A percentile compares a stretch with the other conserved stretches of the same genome.
Evolutionary conservation across 2,329 filamentous ascomycete genomes (phyloP).

Genomic region (Plectosphaerella plurivora): DNA sequence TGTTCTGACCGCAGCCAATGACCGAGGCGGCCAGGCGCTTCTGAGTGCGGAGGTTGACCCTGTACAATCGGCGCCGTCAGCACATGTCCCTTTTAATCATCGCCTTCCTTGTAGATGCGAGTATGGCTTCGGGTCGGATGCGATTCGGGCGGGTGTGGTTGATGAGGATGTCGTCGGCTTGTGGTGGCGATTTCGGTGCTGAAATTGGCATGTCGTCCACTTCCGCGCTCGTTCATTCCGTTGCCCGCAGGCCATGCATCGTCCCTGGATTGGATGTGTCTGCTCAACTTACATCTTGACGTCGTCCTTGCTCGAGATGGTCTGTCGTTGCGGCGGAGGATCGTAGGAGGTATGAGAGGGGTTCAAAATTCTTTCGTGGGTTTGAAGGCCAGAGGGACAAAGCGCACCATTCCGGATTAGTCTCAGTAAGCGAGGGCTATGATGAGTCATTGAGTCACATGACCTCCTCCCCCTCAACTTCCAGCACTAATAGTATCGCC

Average conservation of each 20-base stretch:
- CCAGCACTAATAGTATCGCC: no score
- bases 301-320: conserved; percentile 27
- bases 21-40: conserved; percentile 99
- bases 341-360: background rate
- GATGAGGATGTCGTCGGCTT: background rate
- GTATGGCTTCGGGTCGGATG: background rate
- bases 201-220: no score
- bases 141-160: background rate
- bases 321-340: conserved; percentile 10
- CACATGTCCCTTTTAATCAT: background rate
- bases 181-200: background rate
- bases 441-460: conserved; percentile 20
- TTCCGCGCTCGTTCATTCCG: no score
- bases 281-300: conserved; percentile 31
- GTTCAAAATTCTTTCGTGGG: conserved; percentile 1
- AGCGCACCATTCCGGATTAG: conserved; percentile 6
- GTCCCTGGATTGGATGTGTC: background rate
- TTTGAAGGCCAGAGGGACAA: background rate
- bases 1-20: conserved; percentile 98
- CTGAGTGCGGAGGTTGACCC: conserved; percentile 99
- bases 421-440: conserved; percentile 36
- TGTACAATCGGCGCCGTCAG: conserved; percentile 32
- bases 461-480: background rate
- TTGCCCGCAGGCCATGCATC: no score
- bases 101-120: no score